Conservation (phyloP, 1,284 basidiomycete species). For the Moniliella sp. region DNA sequence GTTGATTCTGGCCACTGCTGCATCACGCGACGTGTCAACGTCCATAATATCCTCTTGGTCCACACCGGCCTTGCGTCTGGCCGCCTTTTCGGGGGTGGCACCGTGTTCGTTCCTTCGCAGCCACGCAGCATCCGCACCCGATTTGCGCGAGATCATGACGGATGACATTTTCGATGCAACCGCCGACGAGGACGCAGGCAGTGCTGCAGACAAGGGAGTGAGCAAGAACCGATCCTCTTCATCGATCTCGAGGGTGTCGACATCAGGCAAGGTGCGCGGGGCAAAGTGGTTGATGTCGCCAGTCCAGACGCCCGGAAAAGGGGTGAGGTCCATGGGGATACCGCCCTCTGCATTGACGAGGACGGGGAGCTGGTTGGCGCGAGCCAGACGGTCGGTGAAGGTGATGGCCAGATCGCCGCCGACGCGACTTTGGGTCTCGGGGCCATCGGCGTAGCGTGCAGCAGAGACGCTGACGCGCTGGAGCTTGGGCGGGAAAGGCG, state of each 20-base stretch:
- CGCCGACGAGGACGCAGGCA: slow-evolving; percentile 1
- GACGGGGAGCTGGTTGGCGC: slow-evolving; percentile 19
- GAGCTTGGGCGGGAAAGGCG: slow-evolving; percentile 29
- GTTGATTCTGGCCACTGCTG: slow-evolving; percentile 23
- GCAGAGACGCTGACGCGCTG: slow-evolving; percentile 15
- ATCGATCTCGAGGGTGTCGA: slow-evolving; percentile 12
- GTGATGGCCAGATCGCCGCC: slow-evolving; percentile 6
- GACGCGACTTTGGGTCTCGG: not conserved
- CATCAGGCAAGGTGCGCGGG: not conserved
- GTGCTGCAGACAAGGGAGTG: slow-evolving; percentile 12
- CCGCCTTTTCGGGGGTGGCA: too few relatives aligned
- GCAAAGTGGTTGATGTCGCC: not conserved
- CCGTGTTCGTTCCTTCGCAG: too few relatives aligned
- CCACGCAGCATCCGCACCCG: too few relatives aligned
- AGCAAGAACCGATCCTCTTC: slow-evolving; percentile 25
- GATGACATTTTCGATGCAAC: too few relatives aligned
- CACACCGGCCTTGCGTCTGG: slow-evolving; percentile 8
- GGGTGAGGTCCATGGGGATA: slow-evolving; percentile 26
- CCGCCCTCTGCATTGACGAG: slow-evolving; percentile 27
- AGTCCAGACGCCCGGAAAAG: slow-evolving; percentile 20
- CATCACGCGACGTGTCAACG: slow-evolving; percentile 18
- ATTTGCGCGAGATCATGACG: not conserved
- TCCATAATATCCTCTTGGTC: too few relatives aligned
- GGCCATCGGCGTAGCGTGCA: slow-evolving; percentile 11
- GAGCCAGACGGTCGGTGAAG: slow-evolving; percentile 20